phyloP scores from a whole-genome alignment of 2,329 filamentous ascomycete genomes.

The Venturia carpophila region DNA sequence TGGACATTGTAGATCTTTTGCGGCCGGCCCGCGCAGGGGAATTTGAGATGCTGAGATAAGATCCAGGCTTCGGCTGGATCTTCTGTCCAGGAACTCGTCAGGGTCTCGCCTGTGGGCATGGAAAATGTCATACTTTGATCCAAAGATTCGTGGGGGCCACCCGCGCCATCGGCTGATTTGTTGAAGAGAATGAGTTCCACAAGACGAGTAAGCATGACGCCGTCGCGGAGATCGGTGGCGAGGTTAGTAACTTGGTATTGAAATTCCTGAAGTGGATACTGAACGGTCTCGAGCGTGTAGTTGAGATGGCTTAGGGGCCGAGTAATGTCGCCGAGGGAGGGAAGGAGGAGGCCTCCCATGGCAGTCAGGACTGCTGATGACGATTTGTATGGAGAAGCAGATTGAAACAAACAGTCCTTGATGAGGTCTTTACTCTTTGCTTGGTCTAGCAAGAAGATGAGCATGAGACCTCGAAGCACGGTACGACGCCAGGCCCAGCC shows the following conservation, averaged over 20 bases:
- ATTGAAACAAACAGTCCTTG: constrained; percentile 43
- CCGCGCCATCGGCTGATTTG: constrained; percentile 20
- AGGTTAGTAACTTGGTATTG: constrained; percentile 51
- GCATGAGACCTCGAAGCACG: constrained; percentile 50
- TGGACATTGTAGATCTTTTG: constrained; percentile 54
- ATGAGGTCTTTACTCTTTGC: constrained; percentile 36
- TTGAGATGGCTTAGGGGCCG: constrained; percentile 49
- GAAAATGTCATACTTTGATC: constrained; percentile 39
- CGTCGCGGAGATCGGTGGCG: constrained; percentile 55
- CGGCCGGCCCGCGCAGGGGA: constrained; percentile 47
- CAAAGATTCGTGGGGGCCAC: constrained; percentile 14
- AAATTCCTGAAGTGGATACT: constrained; percentile 52
- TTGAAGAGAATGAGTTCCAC: constrained; percentile 44
- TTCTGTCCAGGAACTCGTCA: constrained; percentile 32
- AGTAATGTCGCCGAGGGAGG: constrained; percentile 50
- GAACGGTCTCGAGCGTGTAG: constrained; percentile 47
- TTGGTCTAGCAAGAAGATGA: constrained; percentile 52
- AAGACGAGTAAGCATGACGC: constrained; percentile 50
- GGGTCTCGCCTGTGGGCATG: constrained; percentile 38
- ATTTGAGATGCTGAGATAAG: constrained; percentile 50
- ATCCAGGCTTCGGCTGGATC: constrained; percentile 31
- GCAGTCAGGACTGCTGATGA: constrained; percentile 47
- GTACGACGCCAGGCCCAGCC: constrained; percentile 49
- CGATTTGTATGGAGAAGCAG: constrained; percentile 47
- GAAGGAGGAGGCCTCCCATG: constrained; percentile 47